Evolutionary conservation across 1,284 basidiomycete genomes (phyloP).

Genomic region (Agaricales sp.): DNA sequence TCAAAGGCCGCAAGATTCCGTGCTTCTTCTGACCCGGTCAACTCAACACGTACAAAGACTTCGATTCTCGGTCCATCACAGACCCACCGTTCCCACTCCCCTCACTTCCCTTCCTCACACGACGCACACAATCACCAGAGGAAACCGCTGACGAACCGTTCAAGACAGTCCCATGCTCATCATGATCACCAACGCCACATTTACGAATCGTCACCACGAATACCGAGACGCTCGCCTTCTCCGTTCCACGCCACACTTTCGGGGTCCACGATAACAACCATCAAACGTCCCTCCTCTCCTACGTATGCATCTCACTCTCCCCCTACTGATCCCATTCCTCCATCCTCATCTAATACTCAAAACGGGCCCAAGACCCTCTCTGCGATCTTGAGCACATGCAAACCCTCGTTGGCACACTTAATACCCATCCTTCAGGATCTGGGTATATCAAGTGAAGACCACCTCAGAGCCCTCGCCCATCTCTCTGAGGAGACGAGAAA

Average conservation of each 20-base stretch:
- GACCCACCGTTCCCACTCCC: no score
- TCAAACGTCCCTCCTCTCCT: conserved; percentile 18
- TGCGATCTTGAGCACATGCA: conserved; percentile 40
- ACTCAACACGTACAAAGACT: no score
- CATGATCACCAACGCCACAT: neutral
- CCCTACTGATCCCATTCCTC: neutral
- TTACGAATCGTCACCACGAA: conserved; percentile 4
- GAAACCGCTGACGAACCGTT: no score
- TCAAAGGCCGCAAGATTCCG: no score
- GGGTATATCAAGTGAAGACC: conserved; percentile 47
- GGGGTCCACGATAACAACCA: conserved; percentile 28
- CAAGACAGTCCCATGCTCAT: neutral
- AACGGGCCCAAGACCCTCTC: conserved; percentile 25
- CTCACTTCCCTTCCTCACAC: no score
- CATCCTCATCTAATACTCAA: conserved; percentile 3
- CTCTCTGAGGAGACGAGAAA: conserved; percentile 55
- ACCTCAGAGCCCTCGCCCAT: conserved; percentile 47
- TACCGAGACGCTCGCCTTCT: conserved; percentile 8
- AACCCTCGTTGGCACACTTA: conserved; percentile 50
- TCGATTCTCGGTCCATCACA: no score
- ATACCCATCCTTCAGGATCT: conserved; percentile 39
- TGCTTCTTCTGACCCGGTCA: no score
- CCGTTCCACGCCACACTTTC: conserved; percentile 24
- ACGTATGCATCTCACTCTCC: conserved; percentile 7
- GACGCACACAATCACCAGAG: no score